Conservation (phyloP, 2,329 filamentous ascomycete genomes). For the Shiraia bambusicola region DNA sequence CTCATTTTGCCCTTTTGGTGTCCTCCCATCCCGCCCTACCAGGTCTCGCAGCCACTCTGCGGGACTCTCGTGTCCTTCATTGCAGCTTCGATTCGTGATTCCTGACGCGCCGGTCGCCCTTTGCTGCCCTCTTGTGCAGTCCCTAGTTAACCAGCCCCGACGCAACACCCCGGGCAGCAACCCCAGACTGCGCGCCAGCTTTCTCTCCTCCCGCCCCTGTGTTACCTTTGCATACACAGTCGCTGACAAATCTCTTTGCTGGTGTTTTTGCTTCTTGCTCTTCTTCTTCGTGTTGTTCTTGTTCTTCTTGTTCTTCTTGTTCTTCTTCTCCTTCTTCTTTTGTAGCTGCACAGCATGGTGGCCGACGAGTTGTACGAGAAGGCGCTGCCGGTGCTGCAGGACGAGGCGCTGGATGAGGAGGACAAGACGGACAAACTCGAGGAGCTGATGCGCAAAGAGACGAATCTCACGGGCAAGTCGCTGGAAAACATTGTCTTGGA, state of each 20-base stretch:
- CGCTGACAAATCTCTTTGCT: conserved; percentile 5
- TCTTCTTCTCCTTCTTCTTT: conserved; percentile 5
- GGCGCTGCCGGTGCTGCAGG: conserved; percentile 84
- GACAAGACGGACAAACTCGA: conserved; percentile 93
- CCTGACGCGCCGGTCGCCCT: conserved; percentile 24
- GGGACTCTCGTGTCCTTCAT: conserved; percentile 18
- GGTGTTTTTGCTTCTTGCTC: conserved; percentile 4
- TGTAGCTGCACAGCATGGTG: conserved; percentile 64
- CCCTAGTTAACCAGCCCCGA: conserved; percentile 20
- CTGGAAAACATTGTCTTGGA: conserved; percentile 91
- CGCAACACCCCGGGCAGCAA: conserved; percentile 11
- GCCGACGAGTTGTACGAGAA: conserved; percentile 91
- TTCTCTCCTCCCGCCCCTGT: neutral
- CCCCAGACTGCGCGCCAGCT: conserved; percentile 2
- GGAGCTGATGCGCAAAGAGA: conserved; percentile 78
- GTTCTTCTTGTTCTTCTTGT: too few relatives aligned
- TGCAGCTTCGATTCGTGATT: conserved; percentile 24
- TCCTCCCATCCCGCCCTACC: too few relatives aligned
- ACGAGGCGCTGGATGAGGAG: conserved; percentile 82
- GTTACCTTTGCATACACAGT: conserved; percentile 3
- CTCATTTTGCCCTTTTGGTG: conserved; percentile 20
- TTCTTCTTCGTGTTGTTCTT: too few relatives aligned
- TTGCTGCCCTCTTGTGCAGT: conserved; percentile 16
- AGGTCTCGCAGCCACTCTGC: conserved; percentile 21
- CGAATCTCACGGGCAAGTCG: conserved; percentile 69